A percentile compares a stretch with the other conserved stretches of the same genome.
phyloP scores from a whole-genome alignment of 345 rosid species.

The Ricinus communis region DNA sequence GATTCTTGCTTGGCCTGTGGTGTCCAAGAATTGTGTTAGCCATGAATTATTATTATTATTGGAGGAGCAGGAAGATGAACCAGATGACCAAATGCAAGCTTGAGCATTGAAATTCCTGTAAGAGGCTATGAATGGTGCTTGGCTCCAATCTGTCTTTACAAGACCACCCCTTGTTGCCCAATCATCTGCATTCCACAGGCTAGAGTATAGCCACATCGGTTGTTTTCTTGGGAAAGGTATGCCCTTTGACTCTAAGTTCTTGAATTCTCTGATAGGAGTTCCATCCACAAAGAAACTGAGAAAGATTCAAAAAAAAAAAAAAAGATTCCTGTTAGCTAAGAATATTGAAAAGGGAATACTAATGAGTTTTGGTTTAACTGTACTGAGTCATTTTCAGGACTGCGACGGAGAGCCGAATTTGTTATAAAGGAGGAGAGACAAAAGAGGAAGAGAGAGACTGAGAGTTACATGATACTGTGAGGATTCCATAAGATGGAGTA shows the following conservation, averaged over 20 bases:
- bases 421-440: no score
- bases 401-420: no score
- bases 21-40: conserved; percentile 8
- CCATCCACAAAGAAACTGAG: conserved; percentile 13
- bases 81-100: conserved; percentile 11
- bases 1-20: conserved; percentile 6
- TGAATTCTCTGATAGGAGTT: conserved; percentile 14
- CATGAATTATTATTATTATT: neutral
- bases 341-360: no score
- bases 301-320: neutral
- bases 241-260: conserved; percentile 8
- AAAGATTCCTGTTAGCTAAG: no score
- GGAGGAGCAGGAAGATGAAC: conserved; percentile 5
- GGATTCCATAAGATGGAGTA: conserved; percentile 13
- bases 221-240: conserved; percentile 1
- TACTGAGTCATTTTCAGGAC: no score
- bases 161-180: conserved; percentile 19
- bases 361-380: no score
- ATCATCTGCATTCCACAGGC: conserved; percentile 12
- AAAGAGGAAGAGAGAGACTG: neutral
- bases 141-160: conserved; percentile 13
- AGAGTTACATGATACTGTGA: neutral
- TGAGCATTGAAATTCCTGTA: conserved; percentile 4
- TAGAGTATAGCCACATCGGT: conserved; percentile 13
- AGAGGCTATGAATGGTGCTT: conserved; percentile 11